Evolutionary conservation across 768 basidiomycete genomes (phyloP), one percentile per base, ranked within the genome.

Genomic region (Psilocybe subaeruginosa): DNA sequence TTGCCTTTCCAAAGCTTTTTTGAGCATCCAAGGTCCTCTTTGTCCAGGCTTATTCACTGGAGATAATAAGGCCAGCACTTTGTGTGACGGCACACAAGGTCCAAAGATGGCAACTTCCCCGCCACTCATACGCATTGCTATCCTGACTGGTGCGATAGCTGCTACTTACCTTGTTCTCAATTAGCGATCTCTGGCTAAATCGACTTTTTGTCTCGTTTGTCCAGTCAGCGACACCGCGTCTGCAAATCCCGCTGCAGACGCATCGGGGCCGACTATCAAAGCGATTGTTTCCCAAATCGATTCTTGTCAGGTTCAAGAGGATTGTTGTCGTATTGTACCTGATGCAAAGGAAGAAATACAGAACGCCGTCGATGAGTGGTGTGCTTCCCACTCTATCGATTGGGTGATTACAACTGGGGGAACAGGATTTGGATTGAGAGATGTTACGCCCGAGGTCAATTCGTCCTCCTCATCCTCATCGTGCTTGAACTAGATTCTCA

Each of bases 321-420:
- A 68, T 4, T 66, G 76, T 8, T 71, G 68, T 53, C 61, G 54
- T 14, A 82, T 92, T 69, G 88, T 93, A 0, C 81, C 91, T 37
- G 93, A 96, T 68, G 87, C 92, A 50, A 72, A 81, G 51, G 63
- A 67, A 0, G 70, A 70, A 46, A 91, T 95, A 54, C 80, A 77
- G 27, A 66, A 70, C 6, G 69, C 73, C 9, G 78, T 93, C 5
- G 74, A 73, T 47, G 71, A 69, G 5, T 87, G 85, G 79, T 78
- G 74, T 41, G 69, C 73, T 2, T 70, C 77, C 4, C 78, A 76
- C 2, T 68, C 77, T n/a, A 73, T 89, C 12, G 88, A 93, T 70
- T 88, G 87, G 82, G 82, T 95, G 60, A 77, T 97, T 64, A 91
- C 92, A 5, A 91, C 91, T 0, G 94, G 94, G 16, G 94, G 94